Conservation (phyloP, 495 filamentous ascomycete species). For the Gamarada debralockiae region DNA sequence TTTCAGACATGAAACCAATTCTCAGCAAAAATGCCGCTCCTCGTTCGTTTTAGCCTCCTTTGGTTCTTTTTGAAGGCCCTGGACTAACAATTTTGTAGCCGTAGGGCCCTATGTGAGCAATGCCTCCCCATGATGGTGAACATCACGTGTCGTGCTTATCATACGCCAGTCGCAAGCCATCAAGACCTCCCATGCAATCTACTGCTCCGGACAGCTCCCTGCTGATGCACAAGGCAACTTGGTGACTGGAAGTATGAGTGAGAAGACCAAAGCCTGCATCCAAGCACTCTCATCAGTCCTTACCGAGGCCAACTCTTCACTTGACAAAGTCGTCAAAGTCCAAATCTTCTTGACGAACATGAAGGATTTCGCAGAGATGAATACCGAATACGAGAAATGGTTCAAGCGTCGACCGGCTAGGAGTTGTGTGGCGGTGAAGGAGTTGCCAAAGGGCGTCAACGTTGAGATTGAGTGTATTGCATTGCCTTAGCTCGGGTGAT, state of each 20-base stretch:
- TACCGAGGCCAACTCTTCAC: conserved; percentile 67
- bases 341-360: conserved; percentile 83
- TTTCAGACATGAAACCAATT: conserved; percentile 42
- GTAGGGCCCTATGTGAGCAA: conserved; percentile 52
- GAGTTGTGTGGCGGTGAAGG: conserved; percentile 86
- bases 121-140: background rate
- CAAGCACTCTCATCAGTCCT: conserved; percentile 76
- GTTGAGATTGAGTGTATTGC: conserved; percentile 93
- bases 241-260: conserved; percentile 68
- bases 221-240: conserved; percentile 71
- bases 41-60: conserved; percentile 33
- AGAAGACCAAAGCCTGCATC: conserved; percentile 72
- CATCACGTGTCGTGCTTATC: background rate
- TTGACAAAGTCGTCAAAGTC: conserved; percentile 76
- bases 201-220: conserved; percentile 91
- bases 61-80: background rate
- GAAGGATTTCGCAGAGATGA: conserved; percentile 83
- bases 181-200: conserved; percentile 76
- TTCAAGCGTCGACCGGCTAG: conserved; percentile 87
- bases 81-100: conserved; percentile 29
- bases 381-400: conserved; percentile 81
- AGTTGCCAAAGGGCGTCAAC: conserved; percentile 84
- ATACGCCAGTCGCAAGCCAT: conserved; percentile 76
- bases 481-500: no score
- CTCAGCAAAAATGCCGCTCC: conserved; percentile 48